A percentile compares a stretch with the other conserved stretches of the same genome.
Conservation (phyloP, 2,329 filamentous ascomycete genomes). For the Thielaviopsis ethacetica region DNA sequence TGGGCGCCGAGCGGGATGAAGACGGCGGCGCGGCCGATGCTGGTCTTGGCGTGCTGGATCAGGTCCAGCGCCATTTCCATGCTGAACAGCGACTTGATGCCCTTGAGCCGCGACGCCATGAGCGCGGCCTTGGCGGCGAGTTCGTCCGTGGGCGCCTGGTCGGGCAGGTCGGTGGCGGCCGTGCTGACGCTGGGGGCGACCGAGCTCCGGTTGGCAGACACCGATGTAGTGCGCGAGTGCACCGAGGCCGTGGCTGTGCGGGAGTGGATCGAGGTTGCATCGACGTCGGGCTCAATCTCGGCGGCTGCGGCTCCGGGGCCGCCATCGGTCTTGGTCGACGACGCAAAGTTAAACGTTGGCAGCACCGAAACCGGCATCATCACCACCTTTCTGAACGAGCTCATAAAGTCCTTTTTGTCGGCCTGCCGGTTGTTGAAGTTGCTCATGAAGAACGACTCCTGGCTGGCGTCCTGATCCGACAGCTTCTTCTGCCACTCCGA, state of each 20-base stretch:
- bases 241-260: not conserved
- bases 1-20: slow-evolving; percentile 70
- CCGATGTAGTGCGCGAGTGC: no score
- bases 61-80: slow-evolving; percentile 86
- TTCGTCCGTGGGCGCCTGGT: slow-evolving; percentile 71
- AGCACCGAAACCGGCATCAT: slow-evolving; percentile 97
- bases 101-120: slow-evolving; percentile 87
- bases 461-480: slow-evolving; percentile 74
- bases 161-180: slow-evolving; percentile 18
- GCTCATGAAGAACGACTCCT: slow-evolving; percentile 90
- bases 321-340: slow-evolving; percentile 22
- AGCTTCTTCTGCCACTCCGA: slow-evolving; percentile 80
- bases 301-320: slow-evolving; percentile 9
- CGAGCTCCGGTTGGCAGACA: slow-evolving; percentile 1
- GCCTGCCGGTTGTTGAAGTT: slow-evolving; percentile 76
- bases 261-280: no score
- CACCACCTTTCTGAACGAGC: slow-evolving; percentile 93
- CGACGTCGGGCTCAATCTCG: no score
- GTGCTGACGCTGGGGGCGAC: slow-evolving; percentile 20
- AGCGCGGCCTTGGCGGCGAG: slow-evolving; percentile 93
- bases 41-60: slow-evolving; percentile 75
- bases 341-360: slow-evolving; percentile 32
- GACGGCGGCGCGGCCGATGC: slow-evolving; percentile 67
- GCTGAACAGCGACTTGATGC: slow-evolving; percentile 87
- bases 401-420: slow-evolving; percentile 90